Evolutionary conservation across 2,329 filamentous ascomycete species (phyloP).

Genomic region (Cytospora piceae): DNA sequence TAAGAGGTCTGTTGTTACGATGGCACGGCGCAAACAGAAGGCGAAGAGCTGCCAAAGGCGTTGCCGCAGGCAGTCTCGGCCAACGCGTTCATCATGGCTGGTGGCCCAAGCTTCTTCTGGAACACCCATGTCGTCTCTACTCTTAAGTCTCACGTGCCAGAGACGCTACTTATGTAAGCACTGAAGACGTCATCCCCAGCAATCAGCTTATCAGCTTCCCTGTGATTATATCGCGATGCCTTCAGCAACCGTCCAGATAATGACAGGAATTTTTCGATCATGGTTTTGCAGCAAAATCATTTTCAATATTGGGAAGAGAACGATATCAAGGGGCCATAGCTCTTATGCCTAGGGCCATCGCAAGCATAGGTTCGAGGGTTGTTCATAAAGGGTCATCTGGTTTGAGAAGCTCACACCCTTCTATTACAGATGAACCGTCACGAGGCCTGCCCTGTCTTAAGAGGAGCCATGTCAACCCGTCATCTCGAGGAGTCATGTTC

Average conservation of each 20-base stretch:
- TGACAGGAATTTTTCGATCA: too few relatives aligned
- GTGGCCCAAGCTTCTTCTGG: slow-evolving; percentile 28
- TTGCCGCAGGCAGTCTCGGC: slow-evolving; percentile 31
- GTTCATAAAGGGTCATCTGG: slow-evolving; percentile 4
- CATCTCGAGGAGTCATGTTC: not conserved
- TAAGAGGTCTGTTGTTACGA: slow-evolving; percentile 27
- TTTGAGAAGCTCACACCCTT: slow-evolving; percentile 8
- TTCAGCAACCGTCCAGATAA: not conserved
- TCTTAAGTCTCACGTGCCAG: not conserved
- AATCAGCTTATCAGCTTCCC: not conserved
- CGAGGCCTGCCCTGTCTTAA: slow-evolving; percentile 3
- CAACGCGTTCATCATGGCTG: slow-evolving; percentile 25
- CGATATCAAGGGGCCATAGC: not conserved
- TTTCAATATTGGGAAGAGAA: not conserved
- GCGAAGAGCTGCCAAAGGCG: slow-evolving; percentile 28
- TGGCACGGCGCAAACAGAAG: slow-evolving; percentile 28
- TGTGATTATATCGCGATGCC: not conserved
- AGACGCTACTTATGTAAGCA: slow-evolving; percentile 21
- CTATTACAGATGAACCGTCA: slow-evolving; percentile 6
- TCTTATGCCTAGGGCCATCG: not conserved
- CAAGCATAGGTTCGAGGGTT: not conserved
- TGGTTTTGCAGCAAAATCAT: not conserved
- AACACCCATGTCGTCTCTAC: slow-evolving; percentile 19
- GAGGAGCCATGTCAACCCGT: not conserved
- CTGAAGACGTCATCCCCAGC: slow-evolving; percentile 4